Conservation (phyloP, 768 basidiomycete genomes). For the Termitomyces bulborhizus region DNA sequence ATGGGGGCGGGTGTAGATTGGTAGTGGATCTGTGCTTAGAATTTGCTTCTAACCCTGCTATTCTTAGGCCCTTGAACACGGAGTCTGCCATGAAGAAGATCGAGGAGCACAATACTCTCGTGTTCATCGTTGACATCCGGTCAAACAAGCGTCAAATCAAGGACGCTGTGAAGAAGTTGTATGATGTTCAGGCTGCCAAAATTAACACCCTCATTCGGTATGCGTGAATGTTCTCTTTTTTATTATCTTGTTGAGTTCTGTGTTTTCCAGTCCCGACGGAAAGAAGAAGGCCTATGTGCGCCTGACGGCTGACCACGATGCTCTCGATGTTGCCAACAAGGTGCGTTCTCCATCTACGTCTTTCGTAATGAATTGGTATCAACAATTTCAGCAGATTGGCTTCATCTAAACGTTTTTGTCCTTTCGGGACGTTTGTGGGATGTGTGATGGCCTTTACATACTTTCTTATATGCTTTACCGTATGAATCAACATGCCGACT, state of each 20-base stretch:
- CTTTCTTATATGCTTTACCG: slow-evolving; percentile 10
- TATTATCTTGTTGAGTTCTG: not conserved
- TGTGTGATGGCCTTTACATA: slow-evolving; percentile 10
- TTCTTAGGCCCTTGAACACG: slow-evolving; percentile 75
- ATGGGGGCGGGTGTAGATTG: not conserved
- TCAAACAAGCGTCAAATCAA: slow-evolving; percentile 99
- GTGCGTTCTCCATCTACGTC: slow-evolving; percentile 30
- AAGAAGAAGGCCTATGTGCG: slow-evolving; percentile 99
- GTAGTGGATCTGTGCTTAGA: not conserved
- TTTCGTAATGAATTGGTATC: not conserved
- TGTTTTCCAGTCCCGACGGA: slow-evolving; percentile 73
- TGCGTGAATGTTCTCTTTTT: slow-evolving; percentile 16
- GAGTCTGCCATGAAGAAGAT: slow-evolving; percentile 99
- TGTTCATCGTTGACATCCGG: slow-evolving; percentile 94
- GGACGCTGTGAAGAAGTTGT: slow-evolving; percentile 98
- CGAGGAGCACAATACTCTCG: slow-evolving; percentile 98
- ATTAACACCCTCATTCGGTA: slow-evolving; percentile 98
- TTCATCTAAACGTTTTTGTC: slow-evolving; percentile 62
- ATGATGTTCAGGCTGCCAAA: slow-evolving; percentile 94
- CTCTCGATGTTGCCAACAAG: slow-evolving; percentile 97
- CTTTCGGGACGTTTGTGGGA: not conserved
- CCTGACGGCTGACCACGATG: slow-evolving; percentile 92
- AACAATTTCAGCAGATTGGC: slow-evolving; percentile 56
- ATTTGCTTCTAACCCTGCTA: not conserved
- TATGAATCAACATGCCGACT: slow-evolving; percentile 14